A percentile compares a stretch with the other conserved stretches of the same genome.
Conservation (phyloP, 2,329 filamentous ascomycete species). For the Aspergillus neotritici region DNA sequence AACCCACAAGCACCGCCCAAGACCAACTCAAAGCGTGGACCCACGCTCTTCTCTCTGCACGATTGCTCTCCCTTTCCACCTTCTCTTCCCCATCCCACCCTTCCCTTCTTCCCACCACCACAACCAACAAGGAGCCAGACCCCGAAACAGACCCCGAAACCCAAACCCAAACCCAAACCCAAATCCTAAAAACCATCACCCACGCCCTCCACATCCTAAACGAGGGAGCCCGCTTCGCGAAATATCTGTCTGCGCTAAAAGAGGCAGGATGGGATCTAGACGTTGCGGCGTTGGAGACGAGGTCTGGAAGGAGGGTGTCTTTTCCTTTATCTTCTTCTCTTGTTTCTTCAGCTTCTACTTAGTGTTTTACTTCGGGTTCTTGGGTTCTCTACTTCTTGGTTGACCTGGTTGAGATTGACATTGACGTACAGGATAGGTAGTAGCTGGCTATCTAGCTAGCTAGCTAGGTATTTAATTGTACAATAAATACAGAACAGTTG, state of each 20-base stretch:
- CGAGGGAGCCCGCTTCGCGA: constrained; percentile 39
- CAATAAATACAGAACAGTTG: no score
- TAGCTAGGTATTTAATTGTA: no score
- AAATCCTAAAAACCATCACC: constrained; percentile 35
- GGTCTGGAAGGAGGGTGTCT: constrained; percentile 42
- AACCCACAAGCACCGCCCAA: constrained; percentile 47
- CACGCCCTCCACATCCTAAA: constrained; percentile 40
- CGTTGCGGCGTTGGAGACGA: constrained; percentile 61
- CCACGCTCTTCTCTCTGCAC: constrained; percentile 51
- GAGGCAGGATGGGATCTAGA: constrained; percentile 62
- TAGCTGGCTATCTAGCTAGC: no score
- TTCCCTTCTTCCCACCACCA: constrained; percentile 1
- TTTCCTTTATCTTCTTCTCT: background rate
- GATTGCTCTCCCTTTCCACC: constrained; percentile 11
- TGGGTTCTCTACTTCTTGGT: no score
- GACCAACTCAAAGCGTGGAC: constrained; percentile 58
- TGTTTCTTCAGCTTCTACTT: no score
- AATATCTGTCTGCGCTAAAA: constrained; percentile 39
- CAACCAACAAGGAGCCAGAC: background rate
- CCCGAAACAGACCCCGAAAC: background rate
- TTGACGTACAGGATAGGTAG: no score
- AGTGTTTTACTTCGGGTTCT: no score
- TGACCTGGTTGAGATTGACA: no score
- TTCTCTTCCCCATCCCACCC: constrained; percentile 5
- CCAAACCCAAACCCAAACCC: background rate